These are phyloP conservation scores for Hyphopichia burtonii DNA, from an alignment of 1,139 yeast species.

Conservation along the genomic window DNA sequence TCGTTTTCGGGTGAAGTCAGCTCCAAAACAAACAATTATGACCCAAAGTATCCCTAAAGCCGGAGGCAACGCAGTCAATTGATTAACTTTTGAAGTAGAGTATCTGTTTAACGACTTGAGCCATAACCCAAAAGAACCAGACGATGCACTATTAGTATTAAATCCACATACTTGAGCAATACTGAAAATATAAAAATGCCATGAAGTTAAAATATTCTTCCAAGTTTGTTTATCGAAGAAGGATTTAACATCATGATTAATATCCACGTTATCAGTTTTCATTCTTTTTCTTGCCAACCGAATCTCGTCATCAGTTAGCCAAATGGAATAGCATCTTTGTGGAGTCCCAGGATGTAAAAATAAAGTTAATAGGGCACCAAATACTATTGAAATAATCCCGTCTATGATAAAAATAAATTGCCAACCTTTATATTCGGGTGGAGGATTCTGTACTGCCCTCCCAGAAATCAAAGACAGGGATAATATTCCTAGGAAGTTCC, in stretches of 20 bases:
- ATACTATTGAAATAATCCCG: constrained; percentile 21
- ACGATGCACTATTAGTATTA: constrained; percentile 40
- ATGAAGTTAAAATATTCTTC: constrained; percentile 20
- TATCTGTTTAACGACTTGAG: constrained; percentile 44
- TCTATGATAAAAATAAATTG: constrained; percentile 31
- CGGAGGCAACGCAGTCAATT: constrained; percentile 45
- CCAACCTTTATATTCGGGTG: constrained; percentile 21
- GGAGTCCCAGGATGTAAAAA: constrained; percentile 32
- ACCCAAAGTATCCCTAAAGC: constrained; percentile 53
- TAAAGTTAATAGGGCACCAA: constrained; percentile 23
- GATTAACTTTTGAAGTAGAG: constrained; percentile 36
- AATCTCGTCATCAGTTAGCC: constrained; percentile 30
- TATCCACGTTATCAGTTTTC: constrained; percentile 24
- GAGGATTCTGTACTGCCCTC: constrained; percentile 15
- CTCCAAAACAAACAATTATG: constrained; percentile 31
- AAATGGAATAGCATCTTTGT: constrained; percentile 24
- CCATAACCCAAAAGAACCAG: constrained; percentile 50
- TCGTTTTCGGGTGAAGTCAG: constrained; percentile 26
- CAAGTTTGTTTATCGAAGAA: constrained; percentile 23
- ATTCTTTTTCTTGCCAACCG: constrained; percentile 22
- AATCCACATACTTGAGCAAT: constrained; percentile 22
- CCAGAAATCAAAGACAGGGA: constrained; percentile 29
- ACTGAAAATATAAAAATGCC: constrained; percentile 25
- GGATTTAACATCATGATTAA: constrained; percentile 15
- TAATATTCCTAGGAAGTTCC: constrained; percentile 29